Base-by-base conservation (phyloP, 1,284 basidiomycete genomes). In the Pterulicium gracile region DNA sequence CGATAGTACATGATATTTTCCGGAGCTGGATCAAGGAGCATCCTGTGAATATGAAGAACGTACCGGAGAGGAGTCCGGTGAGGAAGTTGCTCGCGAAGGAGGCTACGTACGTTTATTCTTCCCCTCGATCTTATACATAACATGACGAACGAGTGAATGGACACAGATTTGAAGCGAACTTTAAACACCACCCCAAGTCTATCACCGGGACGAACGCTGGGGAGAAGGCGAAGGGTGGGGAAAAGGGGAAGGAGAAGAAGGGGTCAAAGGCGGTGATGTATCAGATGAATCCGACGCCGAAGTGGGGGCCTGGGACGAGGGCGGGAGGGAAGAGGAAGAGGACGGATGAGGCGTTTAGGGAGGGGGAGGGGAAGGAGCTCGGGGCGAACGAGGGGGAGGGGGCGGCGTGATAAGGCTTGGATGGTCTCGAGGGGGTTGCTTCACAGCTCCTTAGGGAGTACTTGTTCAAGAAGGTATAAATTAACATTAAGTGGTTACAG, bases 271-370 rank as follows among this genome's bases (percentile, higher is more conserved):
- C 92, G 4, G 88, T 94, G 0, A 76, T 89, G 43, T 98, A 98
- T 65, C 95, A 96, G 64, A 73, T 79, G 55, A 98, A 97, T 60
- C 95, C 95, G 2, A 73, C 81, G 34, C 75, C 85, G 2, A 79
- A 96, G 59, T 98, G 95, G 95, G 95, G 95, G 0, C 95, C 95
- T 2, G 79, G 72, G n/a, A 71, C 71, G 45, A 79, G 70, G 54
- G 81, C 82, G 12, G 58, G 61, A 20, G 61, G 64, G 23, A 65
- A 67, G 13, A 74, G 73, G n/a, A 58, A 61, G 50, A 54, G 58
- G 48, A 51, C 61, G 50, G 45, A 50, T 24, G 48, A 44, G n/a
- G n/a, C n/a, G n/a, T n/a, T n/a, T n/a, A n/a, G n/a, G n/a, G n/a
- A n/a, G n/a, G n/a, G n/a, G n/a, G n/a, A n/a, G n/a, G n/a, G n/a